Evolutionary conservation across 768 basidiomycete genomes (phyloP).

Genomic region (Trametopsis cervina): DNA sequence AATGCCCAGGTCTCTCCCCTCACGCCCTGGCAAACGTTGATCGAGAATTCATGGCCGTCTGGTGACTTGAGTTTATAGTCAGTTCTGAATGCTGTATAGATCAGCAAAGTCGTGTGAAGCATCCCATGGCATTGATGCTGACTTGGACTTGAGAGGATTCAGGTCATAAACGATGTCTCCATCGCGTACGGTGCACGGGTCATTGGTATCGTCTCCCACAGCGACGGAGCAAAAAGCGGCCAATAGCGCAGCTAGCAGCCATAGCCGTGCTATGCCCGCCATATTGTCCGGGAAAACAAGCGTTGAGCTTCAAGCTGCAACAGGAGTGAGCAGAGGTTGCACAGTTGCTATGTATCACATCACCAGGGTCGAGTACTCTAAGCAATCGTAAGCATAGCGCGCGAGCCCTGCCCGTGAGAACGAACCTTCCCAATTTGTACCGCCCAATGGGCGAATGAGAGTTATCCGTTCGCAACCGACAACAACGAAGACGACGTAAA

Average conservation of each 20-base stretch:
- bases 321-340: too few species aligned
- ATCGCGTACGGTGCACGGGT: slow-evolving; percentile 56
- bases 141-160: slow-evolving; percentile 55
- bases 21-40: slow-evolving; percentile 62
- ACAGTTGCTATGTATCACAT: not conserved
- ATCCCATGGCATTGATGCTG: slow-evolving; percentile 15
- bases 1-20: slow-evolving; percentile 52
- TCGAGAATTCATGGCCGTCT: slow-evolving; percentile 37
- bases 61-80: slow-evolving; percentile 54
- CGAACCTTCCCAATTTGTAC: slow-evolving; percentile 9
- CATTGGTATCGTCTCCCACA: slow-evolving; percentile 37
- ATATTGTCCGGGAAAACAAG: not conserved
- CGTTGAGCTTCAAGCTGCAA: not conserved
- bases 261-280: not conserved
- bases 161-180: slow-evolving; percentile 61
- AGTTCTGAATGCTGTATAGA: slow-evolving; percentile 36
- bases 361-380: not conserved
- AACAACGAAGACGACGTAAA: slow-evolving; percentile 16
- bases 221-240: slow-evolving; percentile 7
- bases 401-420: slow-evolving; percentile 17
- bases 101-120: slow-evolving; percentile 12
- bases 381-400: too few species aligned
- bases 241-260: not conserved
- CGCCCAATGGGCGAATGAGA: slow-evolving; percentile 20
- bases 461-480: slow-evolving; percentile 25